These are phyloP conservation scores for Boletus pseudo-olivaceus DNA, from an alignment of 768 basidiomycete species.

Conservation along the genomic window DNA sequence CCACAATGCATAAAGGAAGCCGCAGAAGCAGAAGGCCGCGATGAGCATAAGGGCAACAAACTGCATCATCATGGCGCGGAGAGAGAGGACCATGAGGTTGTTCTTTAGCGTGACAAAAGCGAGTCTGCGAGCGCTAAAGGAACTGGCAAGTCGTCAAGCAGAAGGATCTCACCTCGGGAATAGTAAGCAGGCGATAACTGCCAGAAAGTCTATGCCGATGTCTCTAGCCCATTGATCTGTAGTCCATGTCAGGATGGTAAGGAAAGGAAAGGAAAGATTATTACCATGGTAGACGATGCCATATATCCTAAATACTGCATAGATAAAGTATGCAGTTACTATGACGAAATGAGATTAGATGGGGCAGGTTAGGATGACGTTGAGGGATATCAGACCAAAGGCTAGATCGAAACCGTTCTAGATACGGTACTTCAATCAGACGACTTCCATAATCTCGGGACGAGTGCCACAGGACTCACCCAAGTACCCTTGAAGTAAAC, in stretches of 20 bases:
- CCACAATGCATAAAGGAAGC: conserved; percentile 91
- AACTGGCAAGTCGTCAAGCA: neutral
- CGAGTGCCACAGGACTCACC: conserved; percentile 40
- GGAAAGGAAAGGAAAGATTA: neutral
- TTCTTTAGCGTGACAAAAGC: conserved; percentile 88
- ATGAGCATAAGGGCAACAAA: conserved; percentile 82
- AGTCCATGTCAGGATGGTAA: neutral
- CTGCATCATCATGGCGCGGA: conserved; percentile 91
- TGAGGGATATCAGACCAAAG: conserved; percentile 53
- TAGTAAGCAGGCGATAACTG: conserved; percentile 84
- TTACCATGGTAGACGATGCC: conserved; percentile 65
- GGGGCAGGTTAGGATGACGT: neutral
- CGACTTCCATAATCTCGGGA: conserved; percentile 7
- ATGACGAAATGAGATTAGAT: conserved; percentile 4
- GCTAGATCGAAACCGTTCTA: conserved; percentile 93
- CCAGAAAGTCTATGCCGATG: conserved; percentile 78
- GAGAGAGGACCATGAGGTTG: conserved; percentile 74
- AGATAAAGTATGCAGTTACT: conserved; percentile 79
- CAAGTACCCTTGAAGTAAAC: conserved; percentile 85
- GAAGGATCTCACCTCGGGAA: conserved; percentile 67
- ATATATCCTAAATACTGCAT: conserved; percentile 72
- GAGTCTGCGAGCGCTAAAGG: conserved; percentile 45
- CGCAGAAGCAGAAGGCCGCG: conserved; percentile 86
- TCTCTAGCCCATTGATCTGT: conserved; percentile 63
- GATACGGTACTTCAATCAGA: conserved; percentile 8